Conservation (phyloP, 106 monocot genomes). For the Dendrobium nobile region DNA sequence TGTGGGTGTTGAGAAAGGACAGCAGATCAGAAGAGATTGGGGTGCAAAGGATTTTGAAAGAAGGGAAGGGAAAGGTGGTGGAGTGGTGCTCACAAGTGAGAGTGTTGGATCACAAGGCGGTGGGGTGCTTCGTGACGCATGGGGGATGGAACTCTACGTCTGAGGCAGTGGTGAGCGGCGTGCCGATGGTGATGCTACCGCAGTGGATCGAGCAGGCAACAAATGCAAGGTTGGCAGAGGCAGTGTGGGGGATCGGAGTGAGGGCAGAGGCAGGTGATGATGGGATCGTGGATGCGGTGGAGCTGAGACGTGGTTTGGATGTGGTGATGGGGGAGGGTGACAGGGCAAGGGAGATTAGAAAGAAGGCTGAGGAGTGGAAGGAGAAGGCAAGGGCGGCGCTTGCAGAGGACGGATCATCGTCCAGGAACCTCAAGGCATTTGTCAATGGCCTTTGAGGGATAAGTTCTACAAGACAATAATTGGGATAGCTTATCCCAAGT, state of each 20-base stretch:
- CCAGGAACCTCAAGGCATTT: neutral
- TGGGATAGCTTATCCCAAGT: no score
- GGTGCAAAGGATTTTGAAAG: conserved; percentile 24
- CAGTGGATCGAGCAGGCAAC: conserved; percentile 7
- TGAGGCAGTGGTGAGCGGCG: neutral
- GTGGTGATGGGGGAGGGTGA: conserved; percentile 1
- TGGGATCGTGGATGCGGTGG: neutral
- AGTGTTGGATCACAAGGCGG: neutral
- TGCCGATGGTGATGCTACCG: conserved; percentile 2
- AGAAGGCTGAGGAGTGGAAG: neutral
- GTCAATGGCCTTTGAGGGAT: neutral
- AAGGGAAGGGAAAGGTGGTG: conserved; percentile 8
- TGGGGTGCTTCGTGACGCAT: no score
- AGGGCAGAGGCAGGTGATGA: neutral
- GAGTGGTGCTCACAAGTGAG: conserved; percentile 11
- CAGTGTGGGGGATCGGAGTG: conserved; percentile 6
- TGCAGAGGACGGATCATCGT: neutral
- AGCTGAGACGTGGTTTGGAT: conserved; percentile 10
- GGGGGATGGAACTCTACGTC: neutral
- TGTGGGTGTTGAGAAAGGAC: conserved; percentile 45
- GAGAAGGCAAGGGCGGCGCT: neutral
- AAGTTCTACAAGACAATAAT: no score
- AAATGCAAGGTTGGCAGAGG: conserved; percentile 5
- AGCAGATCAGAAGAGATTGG: conserved; percentile 9
- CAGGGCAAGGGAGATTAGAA: neutral